These are phyloP conservation scores for Lichtheimia ornata DNA, from an alignment of 371 early-diverging fungal species.

Conservation along the genomic window DNA sequence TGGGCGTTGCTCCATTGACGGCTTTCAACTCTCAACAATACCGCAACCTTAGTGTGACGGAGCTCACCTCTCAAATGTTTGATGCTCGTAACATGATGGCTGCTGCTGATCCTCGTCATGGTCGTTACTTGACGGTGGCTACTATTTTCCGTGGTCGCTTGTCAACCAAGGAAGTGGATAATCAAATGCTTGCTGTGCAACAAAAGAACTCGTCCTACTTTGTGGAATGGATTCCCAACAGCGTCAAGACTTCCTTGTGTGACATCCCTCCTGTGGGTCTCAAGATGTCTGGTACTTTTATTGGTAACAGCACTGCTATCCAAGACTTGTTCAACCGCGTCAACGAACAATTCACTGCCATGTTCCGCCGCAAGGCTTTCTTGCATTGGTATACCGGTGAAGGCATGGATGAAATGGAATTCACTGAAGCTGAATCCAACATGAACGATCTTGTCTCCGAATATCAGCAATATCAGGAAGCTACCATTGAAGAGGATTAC, in stretches of 20 bases:
- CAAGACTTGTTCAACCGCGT: conserved; percentile 99
- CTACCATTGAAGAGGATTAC: conserved; percentile 70
- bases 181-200: conserved; percentile 90
- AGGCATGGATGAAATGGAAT: conserved; percentile 97
- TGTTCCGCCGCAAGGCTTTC: conserved; percentile 97
- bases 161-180: conserved; percentile 98
- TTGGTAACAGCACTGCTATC: conserved; percentile 99
- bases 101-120: conserved; percentile 96
- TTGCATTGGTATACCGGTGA: conserved; percentile 97
- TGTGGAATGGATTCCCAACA: conserved; percentile 98
- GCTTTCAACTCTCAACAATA: conserved; percentile 87
- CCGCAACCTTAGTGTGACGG: conserved; percentile 90
- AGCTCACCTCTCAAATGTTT: conserved; percentile 97
- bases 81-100: conserved; percentile 99
- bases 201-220: conserved; percentile 86
- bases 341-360: conserved; percentile 92
- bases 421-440: conserved; percentile 89
- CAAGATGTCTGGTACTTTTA: conserved; percentile 90
- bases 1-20: conserved; percentile 96
- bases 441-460: conserved; percentile 96
- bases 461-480: conserved; percentile 91
- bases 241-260: conserved; percentile 85
- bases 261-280: conserved; percentile 86
- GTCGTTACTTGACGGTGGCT: conserved; percentile 97
- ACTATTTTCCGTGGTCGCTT: conserved; percentile 98